These are phyloP conservation scores for Chlamydomonas schloesseri DNA, from an alignment of 139 green algal genomes.

Conservation along the genomic window DNA sequence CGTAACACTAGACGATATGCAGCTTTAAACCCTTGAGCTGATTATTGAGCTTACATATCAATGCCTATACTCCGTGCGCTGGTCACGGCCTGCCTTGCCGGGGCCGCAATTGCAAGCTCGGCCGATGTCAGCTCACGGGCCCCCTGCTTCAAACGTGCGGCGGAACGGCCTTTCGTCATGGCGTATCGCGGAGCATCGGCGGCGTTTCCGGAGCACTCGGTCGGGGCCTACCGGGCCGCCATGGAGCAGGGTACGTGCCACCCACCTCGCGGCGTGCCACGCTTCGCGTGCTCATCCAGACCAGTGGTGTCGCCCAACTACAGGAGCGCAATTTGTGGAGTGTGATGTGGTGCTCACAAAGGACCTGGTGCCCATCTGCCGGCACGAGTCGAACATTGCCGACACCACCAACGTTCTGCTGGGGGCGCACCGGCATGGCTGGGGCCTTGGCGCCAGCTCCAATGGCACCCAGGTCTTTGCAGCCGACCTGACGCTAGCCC, in stretches of 20 bases:
- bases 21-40: no score
- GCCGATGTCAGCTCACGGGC: no score
- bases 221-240: constrained; percentile 13
- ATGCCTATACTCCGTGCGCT: no score
- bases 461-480: background rate
- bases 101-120: no score
- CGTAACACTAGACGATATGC: no score
- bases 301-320: background rate
- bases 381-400: constrained; percentile 38
- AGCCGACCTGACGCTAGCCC: background rate
- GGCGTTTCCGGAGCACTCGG: constrained; percentile 13
- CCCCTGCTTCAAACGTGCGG: no score
- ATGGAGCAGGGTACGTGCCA: constrained; percentile 8
- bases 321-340: constrained; percentile 26
- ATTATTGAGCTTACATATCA: no score
- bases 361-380: constrained; percentile 32
- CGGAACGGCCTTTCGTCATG: background rate
- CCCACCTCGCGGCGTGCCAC: background rate
- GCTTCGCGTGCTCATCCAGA: background rate
- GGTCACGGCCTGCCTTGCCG: no score
- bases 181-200: constrained; percentile 34
- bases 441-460: background rate
- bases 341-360: constrained; percentile 28
- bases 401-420: constrained; percentile 26
- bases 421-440: background rate